These are phyloP conservation scores for Trichoderma atrobrunneum DNA, from an alignment of 2,329 filamentous ascomycete genomes.

Conservation along the genomic window DNA sequence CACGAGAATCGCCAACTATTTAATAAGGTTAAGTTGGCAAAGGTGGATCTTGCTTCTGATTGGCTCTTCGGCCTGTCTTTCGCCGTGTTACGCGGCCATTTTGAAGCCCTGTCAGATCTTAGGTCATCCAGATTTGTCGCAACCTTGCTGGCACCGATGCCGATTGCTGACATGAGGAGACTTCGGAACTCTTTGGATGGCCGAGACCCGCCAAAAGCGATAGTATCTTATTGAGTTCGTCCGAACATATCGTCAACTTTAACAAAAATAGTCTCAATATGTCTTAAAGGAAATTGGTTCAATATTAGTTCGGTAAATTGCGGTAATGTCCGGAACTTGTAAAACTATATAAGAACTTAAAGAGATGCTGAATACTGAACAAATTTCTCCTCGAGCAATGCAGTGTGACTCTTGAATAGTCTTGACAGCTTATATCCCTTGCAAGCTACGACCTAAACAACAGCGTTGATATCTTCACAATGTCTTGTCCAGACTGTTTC, in stretches of 20 bases:
- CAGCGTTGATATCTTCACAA: background rate
- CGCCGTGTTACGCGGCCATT: background rate
- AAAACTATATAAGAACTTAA: background rate
- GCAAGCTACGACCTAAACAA: background rate
- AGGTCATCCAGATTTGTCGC: background rate
- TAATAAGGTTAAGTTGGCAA: background rate
- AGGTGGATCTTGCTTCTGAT: background rate
- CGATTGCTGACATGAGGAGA: background rate
- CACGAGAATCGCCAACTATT: background rate
- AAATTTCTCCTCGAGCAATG: background rate
- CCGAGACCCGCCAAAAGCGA: background rate
- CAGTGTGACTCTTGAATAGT: background rate
- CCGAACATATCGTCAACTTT: background rate
- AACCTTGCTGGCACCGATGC: background rate
- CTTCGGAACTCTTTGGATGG: background rate
- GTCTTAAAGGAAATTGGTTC: background rate
- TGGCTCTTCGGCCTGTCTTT: background rate
- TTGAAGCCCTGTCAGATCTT: background rate
- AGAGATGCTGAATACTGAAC: background rate
- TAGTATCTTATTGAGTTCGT: background rate
- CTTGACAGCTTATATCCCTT: background rate
- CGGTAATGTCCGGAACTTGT: background rate
- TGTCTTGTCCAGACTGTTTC: constrained; percentile 1
- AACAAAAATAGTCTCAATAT: background rate
- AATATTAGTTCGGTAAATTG: background rate